phyloP scores from a whole-genome alignment of 192 early-diverging fungal species.

The Rhizophagus clarus region DNA sequence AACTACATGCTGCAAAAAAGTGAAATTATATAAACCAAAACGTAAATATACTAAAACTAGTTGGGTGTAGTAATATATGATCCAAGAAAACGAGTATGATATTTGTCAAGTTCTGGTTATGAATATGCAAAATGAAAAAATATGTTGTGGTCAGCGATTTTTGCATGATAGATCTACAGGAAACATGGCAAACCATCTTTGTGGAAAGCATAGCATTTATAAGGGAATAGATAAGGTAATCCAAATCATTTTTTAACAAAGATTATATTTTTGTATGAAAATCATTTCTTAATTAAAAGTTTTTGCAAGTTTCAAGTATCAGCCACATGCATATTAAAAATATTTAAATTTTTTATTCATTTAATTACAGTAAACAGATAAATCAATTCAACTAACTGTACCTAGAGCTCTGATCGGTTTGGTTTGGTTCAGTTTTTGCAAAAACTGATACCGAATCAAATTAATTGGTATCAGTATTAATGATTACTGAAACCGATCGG shows the following conservation, averaged over 20 bases:
- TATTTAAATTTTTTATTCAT: neutral
- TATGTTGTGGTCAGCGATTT: neutral
- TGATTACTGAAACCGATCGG: no score
- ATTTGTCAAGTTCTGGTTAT: neutral
- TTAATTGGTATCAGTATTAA: no score
- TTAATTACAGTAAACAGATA: neutral
- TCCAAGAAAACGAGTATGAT: neutral
- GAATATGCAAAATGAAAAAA: neutral
- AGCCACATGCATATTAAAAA: neutral
- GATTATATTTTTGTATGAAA: neutral
- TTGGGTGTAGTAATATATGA: neutral
- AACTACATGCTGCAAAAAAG: neutral
- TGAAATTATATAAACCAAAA: neutral
- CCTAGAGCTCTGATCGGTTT: no score
- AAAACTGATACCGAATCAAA: no score
- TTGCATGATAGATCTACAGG: neutral
- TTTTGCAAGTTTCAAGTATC: neutral
- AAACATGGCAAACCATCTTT: constrained; percentile 7
- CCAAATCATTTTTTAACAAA: neutral
- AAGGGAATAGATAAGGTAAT: neutral
- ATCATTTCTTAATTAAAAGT: neutral
- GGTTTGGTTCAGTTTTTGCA: no score
- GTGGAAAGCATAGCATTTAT: neutral
- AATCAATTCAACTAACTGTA: neutral
- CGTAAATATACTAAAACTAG: neutral